phyloP scores from a whole-genome alignment of 108 stramenopile species.

The Skeletonema potamos region DNA sequence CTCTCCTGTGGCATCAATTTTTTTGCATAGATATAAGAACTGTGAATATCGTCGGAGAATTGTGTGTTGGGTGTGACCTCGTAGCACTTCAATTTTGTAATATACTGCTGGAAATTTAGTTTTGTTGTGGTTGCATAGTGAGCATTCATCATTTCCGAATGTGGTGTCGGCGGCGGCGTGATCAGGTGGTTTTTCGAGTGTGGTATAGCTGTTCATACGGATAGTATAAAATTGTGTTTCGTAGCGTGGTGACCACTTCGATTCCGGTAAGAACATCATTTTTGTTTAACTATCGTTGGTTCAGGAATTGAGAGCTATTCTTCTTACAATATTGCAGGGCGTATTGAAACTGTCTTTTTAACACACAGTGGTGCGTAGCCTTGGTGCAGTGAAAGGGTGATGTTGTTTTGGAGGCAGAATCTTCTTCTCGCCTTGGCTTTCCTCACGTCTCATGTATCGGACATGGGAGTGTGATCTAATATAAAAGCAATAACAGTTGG shows the following conservation, averaged over 20 bases:
- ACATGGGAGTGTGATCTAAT: too few relatives aligned
- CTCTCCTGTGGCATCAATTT: conserved; percentile 14
- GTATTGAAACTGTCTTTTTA: neutral
- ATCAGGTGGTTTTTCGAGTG: conserved; percentile 8
- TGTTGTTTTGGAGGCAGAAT: too few relatives aligned
- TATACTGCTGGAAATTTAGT: conserved; percentile 33
- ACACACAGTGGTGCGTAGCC: neutral
- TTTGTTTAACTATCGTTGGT: neutral
- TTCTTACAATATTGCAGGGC: neutral
- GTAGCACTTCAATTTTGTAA: conserved; percentile 21
- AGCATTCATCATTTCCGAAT: conserved; percentile 5
- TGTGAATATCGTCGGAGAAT: conserved; percentile 35
- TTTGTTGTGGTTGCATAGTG: neutral
- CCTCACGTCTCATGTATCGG: too few relatives aligned
- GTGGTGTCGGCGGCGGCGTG: neutral
- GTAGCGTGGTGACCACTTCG: conserved; percentile 39
- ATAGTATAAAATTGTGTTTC: conserved; percentile 38
- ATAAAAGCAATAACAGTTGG: too few relatives aligned
- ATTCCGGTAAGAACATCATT: conserved; percentile 40
- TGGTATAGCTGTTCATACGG: conserved; percentile 9
- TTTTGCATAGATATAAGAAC: conserved; percentile 18
- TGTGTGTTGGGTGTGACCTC: conserved; percentile 5
- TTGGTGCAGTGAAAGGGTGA: neutral
- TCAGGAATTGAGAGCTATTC: neutral
- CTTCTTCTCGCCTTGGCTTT: too few relatives aligned